Evolutionary conservation across 2,329 filamentous ascomycete genomes (phyloP).

Genomic region (Trichophyton benhamiae): DNA sequence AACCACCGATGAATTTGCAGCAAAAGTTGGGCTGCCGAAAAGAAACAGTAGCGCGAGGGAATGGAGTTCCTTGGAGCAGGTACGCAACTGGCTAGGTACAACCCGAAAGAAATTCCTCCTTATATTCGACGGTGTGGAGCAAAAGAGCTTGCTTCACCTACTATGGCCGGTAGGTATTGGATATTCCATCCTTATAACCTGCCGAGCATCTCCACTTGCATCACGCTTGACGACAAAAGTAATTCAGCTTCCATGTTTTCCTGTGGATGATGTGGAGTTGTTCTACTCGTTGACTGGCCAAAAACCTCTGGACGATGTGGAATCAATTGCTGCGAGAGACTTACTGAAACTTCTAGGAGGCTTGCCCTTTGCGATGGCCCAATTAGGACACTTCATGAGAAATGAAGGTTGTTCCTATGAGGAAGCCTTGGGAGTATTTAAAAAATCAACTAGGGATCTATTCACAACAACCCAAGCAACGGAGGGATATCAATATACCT

Average conservation of each 20-base stretch:
- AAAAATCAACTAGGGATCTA: background rate
- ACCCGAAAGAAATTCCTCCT: background rate
- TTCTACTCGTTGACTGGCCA: background rate
- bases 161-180: background rate
- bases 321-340: background rate
- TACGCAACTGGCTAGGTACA: background rate
- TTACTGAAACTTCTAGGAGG: background rate
- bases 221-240: background rate
- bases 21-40: background rate
- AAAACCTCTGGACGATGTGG: background rate
- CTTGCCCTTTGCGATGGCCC: background rate
- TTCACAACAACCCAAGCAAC: background rate
- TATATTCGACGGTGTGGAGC: background rate
- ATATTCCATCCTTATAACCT: background rate
- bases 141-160: background rate
- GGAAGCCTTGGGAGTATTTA: background rate
- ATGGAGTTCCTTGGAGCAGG: too few species aligned
- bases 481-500: background rate
- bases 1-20: background rate
- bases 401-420: background rate
- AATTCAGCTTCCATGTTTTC: background rate
- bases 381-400: background rate
- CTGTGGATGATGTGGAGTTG: background rate
- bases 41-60: background rate
- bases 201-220: background rate